These are phyloP conservation scores for Coniferiporia weirii DNA, from an alignment of 1,284 basidiomycete species.

Conservation along the genomic window DNA sequence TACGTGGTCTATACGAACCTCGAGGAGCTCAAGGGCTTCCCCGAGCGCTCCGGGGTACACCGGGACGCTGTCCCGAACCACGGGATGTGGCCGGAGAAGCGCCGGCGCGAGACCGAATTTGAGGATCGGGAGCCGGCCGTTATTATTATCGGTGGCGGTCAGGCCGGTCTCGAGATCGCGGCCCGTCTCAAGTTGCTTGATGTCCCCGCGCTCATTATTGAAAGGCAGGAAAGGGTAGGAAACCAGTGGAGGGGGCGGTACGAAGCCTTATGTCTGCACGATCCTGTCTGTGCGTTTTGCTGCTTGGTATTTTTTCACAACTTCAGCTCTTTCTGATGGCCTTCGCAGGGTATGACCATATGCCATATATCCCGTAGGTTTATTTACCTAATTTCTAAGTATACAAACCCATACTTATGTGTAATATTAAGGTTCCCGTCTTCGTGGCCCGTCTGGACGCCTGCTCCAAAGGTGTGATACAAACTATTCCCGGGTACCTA, in stretches of 20 bases:
- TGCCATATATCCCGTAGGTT: conserved; percentile 26
- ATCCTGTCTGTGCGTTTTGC: conserved; percentile 52
- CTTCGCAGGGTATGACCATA: conserved; percentile 19
- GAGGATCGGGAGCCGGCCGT: conserved; percentile 38
- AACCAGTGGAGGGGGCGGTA: conserved; percentile 59
- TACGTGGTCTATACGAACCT: conserved; percentile 56
- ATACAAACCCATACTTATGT: not conserved
- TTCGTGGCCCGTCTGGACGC: conserved; percentile 58
- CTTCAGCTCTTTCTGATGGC: conserved; percentile 8
- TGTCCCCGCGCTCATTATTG: conserved; percentile 48
- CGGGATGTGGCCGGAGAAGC: conserved; percentile 36
- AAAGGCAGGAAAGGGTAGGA: conserved; percentile 47
- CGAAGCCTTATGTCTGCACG: conserved; percentile 56
- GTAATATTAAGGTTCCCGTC: conserved; percentile 42
- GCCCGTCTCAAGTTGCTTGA: conserved; percentile 54
- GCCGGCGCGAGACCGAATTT: conserved; percentile 38
- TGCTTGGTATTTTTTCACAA: conserved; percentile 1
- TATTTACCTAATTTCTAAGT: not conserved
- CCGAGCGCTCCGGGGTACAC: conserved; percentile 37
- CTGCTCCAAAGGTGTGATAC: conserved; percentile 42
- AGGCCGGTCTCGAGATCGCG: conserved; percentile 56
- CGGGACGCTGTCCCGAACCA: conserved; percentile 38
- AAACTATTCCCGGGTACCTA: not conserved
- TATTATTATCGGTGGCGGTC: conserved; percentile 60
- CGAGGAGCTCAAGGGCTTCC: conserved; percentile 48